phyloP scores from a whole-genome alignment of 108 stramenopile genomes.

The Poteriospumella lacustris region DNA sequence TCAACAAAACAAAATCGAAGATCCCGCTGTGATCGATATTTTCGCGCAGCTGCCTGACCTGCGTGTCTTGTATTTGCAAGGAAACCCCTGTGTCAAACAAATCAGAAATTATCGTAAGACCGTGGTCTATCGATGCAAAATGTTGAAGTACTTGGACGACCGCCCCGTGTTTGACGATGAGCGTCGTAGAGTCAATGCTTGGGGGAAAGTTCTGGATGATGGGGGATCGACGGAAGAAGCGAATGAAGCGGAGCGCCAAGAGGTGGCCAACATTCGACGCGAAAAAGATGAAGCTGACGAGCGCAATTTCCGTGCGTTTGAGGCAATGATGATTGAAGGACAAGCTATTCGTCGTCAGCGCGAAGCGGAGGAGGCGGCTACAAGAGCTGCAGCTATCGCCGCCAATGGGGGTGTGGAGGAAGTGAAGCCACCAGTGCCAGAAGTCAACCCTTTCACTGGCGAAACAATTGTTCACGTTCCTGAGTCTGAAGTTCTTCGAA shows the following conservation, averaged over 20 bases:
- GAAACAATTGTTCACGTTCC: slow-evolving; percentile 36
- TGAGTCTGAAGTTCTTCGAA: slow-evolving; percentile 38
- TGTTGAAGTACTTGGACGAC: slow-evolving; percentile 64
- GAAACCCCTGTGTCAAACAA: slow-evolving; percentile 64
- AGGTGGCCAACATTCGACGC: slow-evolving; percentile 42
- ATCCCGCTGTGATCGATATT: slow-evolving; percentile 42
- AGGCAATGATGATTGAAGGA: slow-evolving; percentile 10
- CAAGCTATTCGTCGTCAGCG: slow-evolving; percentile 44
- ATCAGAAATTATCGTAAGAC: slow-evolving; percentile 67
- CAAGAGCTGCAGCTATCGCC: no score
- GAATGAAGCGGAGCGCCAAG: slow-evolving; percentile 51
- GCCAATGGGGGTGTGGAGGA: slow-evolving; percentile 22
- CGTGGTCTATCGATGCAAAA: slow-evolving; percentile 49
- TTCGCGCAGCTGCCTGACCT: slow-evolving; percentile 56
- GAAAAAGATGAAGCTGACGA: slow-evolving; percentile 54
- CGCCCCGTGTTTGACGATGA: slow-evolving; percentile 68
- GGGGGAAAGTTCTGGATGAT: slow-evolving; percentile 56
- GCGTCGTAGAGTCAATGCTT: slow-evolving; percentile 58
- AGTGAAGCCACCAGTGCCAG: not conserved
- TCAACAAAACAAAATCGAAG: slow-evolving; percentile 65
- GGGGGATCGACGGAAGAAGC: slow-evolving; percentile 47
- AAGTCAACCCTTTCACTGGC: slow-evolving; percentile 39
- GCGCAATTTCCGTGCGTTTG: slow-evolving; percentile 29
- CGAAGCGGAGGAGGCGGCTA: slow-evolving; percentile 24
- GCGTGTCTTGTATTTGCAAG: slow-evolving; percentile 64